These are phyloP conservation scores for Phytophthora crassamura DNA, from an alignment of 352 stramenopile genomes.

Conservation along the genomic window DNA sequence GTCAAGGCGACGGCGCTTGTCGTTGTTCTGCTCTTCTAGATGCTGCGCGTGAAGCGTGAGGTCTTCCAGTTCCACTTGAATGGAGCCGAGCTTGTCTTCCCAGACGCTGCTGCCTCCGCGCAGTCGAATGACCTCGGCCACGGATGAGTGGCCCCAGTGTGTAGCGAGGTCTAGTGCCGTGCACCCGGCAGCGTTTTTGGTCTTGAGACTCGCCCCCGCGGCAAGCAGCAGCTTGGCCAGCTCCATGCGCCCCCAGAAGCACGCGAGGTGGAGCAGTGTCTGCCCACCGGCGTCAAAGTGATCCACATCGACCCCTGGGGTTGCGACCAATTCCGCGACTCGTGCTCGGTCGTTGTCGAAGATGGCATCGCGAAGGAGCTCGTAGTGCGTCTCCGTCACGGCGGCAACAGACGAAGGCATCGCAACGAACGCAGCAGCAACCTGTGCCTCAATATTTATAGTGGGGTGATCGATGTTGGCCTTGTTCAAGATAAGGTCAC, in stretches of 20 bases:
- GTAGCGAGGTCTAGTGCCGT: constrained; percentile 75
- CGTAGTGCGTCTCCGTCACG: constrained; percentile 60
- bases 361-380: constrained; percentile 73
- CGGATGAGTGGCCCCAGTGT: constrained; percentile 77
- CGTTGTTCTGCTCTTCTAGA: constrained; percentile 38
- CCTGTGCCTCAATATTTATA: constrained; percentile 24
- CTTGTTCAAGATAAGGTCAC: not conserved
- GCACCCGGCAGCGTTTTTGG: constrained; percentile 74
- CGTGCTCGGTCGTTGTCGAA: constrained; percentile 68
- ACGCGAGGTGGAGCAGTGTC: constrained; percentile 75
- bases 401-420: constrained; percentile 18
- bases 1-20: constrained; percentile 35
- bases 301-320: constrained; percentile 60
- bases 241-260: constrained; percentile 77
- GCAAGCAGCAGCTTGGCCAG: constrained; percentile 66
- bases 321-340: constrained; percentile 49
- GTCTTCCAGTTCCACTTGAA: constrained; percentile 76
- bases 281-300: constrained; percentile 78
- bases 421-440: not conserved
- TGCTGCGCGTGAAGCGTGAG: constrained; percentile 29
- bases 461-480: not conserved
- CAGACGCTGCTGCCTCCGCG: constrained; percentile 71
- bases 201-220: constrained; percentile 69
- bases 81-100: constrained; percentile 74
- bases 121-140: constrained; percentile 72